Base-by-base conservation (phyloP, 352 stramenopile genomes). In the Pythium oligandrum region DNA sequence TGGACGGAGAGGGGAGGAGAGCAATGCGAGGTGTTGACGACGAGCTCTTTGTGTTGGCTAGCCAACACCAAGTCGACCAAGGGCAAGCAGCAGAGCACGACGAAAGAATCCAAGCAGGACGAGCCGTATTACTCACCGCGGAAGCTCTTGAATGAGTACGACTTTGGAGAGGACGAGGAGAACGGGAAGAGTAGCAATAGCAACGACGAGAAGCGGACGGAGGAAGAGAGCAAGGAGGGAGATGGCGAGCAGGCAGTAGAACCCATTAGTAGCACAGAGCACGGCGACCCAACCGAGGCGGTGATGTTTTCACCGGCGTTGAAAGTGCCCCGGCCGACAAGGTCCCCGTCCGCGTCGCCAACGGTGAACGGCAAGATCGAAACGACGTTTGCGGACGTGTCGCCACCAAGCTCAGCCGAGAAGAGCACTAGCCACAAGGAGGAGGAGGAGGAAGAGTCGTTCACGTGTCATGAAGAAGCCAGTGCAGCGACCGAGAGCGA, bases 291-390 rank as follows among this genome's bases (percentile, higher is more conserved):
- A 4, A 52, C 54, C 6, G 70, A 86, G 10, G 70, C 68, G 36
- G 77, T 77, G 38, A 70, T 94, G 59, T 94, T 94, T 51, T 94
- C 83, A 2, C 83, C 83, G 2, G 64, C 67, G 37, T 63, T 92
- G 8, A 91, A 90, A 43, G 67, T 72, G 12, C 77, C 79, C 12
- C 66, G 55, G 3, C 45, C 33, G 4, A 35, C 48, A 35, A 55
- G 61, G 6, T 75, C 70, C 37, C 64, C 64, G 11, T 78, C 75
- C 1, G 59, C 17, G 17, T 26, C 17, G 17, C 17, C 17, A 26
- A 26, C 17, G 17, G 17, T 26, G 17, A 26, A 26, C 17, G 17
- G 17, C 17, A 26, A 26, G 17, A 26, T 75, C 12, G 74, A 86
- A 31, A 64, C 60, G 17, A 68, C 66, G 9, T 71, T 66, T 17